phyloP scores from a whole-genome alignment of 805 yeast species.

The Metschnikowia gelsemii region DNA sequence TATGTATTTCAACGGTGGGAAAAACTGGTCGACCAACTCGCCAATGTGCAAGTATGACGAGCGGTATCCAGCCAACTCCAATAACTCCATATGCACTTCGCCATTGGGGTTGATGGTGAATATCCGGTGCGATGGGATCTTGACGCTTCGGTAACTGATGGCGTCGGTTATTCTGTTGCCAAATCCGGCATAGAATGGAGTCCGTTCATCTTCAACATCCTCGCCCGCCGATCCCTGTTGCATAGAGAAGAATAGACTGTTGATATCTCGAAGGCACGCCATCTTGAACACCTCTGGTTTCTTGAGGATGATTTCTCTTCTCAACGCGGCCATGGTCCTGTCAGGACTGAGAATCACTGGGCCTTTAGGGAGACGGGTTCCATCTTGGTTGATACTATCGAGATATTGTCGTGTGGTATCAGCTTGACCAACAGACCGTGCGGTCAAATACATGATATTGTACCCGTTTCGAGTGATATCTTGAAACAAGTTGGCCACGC shows the following conservation, averaged over 20 bases:
- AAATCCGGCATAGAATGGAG: constrained; percentile 96
- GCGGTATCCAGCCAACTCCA: constrained; percentile 90
- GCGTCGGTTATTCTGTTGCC: constrained; percentile 98
- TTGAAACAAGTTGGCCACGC: constrained; percentile 88
- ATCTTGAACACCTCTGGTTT: constrained; percentile 98
- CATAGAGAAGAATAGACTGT: constrained; percentile 55
- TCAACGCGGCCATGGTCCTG: constrained; percentile 91
- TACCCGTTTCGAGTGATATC: constrained; percentile 88
- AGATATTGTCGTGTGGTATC: constrained; percentile 87
- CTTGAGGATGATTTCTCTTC: constrained; percentile 86
- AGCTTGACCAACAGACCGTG: constrained; percentile 93
- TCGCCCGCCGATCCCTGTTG: constrained; percentile 9
- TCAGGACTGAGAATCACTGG: constrained; percentile 96
- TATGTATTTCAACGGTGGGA: constrained; percentile 66
- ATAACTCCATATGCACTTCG: constrained; percentile 94
- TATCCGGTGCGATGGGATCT: constrained; percentile 89
- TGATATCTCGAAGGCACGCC: constrained; percentile 90
- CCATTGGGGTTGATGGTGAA: constrained; percentile 96
- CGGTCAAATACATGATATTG: constrained; percentile 89
- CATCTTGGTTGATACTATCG: constrained; percentile 69
- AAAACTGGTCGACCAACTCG: constrained; percentile 94
- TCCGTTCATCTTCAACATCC: constrained; percentile 45
- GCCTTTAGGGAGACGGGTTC: constrained; percentile 71
- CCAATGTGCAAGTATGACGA: constrained; percentile 86
- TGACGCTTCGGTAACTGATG: constrained; percentile 86